These are phyloP conservation scores for Fusarium coicis DNA, from an alignment of 2,329 filamentous ascomycete genomes.

Conservation along the genomic window DNA sequence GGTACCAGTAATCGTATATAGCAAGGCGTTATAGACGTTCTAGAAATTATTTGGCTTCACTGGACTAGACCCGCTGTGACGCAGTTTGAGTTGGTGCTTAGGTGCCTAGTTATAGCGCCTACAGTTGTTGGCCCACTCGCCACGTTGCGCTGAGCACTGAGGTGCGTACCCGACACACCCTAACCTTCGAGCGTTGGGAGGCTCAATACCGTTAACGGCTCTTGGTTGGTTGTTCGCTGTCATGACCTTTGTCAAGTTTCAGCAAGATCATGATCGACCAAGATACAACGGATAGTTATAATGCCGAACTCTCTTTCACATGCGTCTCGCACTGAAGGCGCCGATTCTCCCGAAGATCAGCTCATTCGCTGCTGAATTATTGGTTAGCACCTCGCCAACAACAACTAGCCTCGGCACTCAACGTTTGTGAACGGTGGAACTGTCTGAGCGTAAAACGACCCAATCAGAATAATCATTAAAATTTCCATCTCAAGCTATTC, in stretches of 20 bases:
- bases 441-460: background rate
- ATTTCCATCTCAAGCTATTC: background rate
- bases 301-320: background rate
- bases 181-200: background rate
- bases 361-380: background rate
- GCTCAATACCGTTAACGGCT: background rate
- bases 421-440: background rate
- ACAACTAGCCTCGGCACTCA: background rate
- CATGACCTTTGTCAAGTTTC: background rate
- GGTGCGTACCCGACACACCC: background rate
- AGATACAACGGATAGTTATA: background rate
- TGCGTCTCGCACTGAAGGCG: background rate
- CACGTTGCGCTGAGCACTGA: background rate
- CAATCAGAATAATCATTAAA: background rate
- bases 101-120: background rate
- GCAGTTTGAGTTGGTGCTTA: background rate
- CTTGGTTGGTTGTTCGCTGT: too few species aligned
- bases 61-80: background rate
- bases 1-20: too few species aligned
- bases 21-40: too few species aligned
- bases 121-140: background rate
- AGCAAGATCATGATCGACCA: background rate
- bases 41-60: background rate
- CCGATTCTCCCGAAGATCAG: background rate
- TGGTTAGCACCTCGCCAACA: background rate